A percentile compares a stretch with the other conserved stretches of the same genome.
Evolutionary conservation across 768 basidiomycete species (phyloP).

Genomic region (Pleurotus citrinopileatus): DNA sequence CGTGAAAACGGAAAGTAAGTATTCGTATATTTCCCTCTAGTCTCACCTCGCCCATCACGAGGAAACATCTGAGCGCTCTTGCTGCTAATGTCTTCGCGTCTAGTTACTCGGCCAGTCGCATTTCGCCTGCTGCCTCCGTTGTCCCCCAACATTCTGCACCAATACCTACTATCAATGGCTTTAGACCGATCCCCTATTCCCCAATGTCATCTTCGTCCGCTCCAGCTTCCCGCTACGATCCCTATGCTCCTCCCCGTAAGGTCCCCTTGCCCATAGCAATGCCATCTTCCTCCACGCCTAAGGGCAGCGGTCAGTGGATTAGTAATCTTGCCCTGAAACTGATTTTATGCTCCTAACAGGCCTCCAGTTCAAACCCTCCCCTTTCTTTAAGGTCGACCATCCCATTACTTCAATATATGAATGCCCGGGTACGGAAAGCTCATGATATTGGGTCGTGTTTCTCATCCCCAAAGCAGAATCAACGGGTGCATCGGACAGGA

Average conservation of each 20-base stretch:
- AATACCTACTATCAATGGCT: slow-evolving; percentile 11
- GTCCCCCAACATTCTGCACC: slow-evolving; percentile 11
- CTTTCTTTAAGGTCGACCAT: slow-evolving; percentile 72
- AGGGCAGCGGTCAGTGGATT: slow-evolving; percentile 25
- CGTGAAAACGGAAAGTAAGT: slow-evolving; percentile 67
- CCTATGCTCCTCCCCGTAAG: slow-evolving; percentile 61
- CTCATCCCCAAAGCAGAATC: slow-evolving; percentile 50
- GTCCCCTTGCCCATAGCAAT: slow-evolving; percentile 30
- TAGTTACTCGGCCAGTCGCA: slow-evolving; percentile 5
- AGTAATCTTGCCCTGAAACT: slow-evolving; percentile 15
- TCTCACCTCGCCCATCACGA: neutral
- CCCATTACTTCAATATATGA: slow-evolving; percentile 62
- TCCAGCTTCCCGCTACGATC: slow-evolving; percentile 53
- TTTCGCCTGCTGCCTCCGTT: neutral
- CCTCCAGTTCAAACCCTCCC: slow-evolving; percentile 77
- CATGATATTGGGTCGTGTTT: slow-evolving; percentile 6
- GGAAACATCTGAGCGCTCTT: neutral
- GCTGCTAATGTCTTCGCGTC: neutral
- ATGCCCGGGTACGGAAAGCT: slow-evolving; percentile 72
- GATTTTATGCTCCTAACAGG: slow-evolving; percentile 33
- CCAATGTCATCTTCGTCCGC: slow-evolving; percentile 28
- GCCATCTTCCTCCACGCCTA: slow-evolving; percentile 28
- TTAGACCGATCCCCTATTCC: slow-evolving; percentile 28
- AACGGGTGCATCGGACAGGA: slow-evolving; percentile 72
- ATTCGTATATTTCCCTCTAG: neutral